A percentile compares a stretch with the other conserved stretches of the same genome.
Conservation (phyloP, 2,329 filamentous ascomycete species). For the Diaporthe humulicola region DNA sequence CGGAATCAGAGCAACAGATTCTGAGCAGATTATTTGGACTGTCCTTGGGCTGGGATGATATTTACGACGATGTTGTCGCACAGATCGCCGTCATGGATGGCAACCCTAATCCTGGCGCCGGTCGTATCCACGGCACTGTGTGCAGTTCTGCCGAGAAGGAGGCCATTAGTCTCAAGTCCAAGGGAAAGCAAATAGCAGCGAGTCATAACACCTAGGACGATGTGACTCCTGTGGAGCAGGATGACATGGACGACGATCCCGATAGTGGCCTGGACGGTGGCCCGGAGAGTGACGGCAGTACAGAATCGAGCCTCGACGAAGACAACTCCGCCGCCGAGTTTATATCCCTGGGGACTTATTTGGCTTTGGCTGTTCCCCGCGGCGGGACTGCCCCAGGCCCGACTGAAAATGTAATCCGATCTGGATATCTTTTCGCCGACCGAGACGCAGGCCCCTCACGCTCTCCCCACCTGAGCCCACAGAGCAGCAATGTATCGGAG, state of each 20-base stretch:
- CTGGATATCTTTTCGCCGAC: no score
- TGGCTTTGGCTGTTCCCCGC: neutral
- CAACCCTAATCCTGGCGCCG: constrained; percentile 51
- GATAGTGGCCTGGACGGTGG: constrained; percentile 32
- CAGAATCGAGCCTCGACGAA: neutral
- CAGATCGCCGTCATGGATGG: constrained; percentile 53
- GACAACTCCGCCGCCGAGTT: neutral
- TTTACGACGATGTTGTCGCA: constrained; percentile 51
- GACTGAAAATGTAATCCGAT: no score
- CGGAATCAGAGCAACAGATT: constrained; percentile 46
- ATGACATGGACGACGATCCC: constrained; percentile 25
- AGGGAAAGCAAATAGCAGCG: constrained; percentile 28
- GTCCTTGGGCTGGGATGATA: constrained; percentile 51
- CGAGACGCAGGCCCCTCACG: neutral
- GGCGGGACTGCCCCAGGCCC: no score
- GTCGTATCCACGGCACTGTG: constrained; percentile 55
- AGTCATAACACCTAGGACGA: constrained; percentile 27
- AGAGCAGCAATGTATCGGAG: neutral
- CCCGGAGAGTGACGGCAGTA: neutral
- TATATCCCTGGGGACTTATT: neutral
- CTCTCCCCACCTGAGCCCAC: no score
- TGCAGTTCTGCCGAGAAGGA: constrained; percentile 41
- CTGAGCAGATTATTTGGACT: constrained; percentile 52
- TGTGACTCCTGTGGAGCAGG: neutral
- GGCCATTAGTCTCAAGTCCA: constrained; percentile 9